phyloP scores from a whole-genome alignment of 352 stramenopile species.

The Stramenopiles sp. region DNA sequence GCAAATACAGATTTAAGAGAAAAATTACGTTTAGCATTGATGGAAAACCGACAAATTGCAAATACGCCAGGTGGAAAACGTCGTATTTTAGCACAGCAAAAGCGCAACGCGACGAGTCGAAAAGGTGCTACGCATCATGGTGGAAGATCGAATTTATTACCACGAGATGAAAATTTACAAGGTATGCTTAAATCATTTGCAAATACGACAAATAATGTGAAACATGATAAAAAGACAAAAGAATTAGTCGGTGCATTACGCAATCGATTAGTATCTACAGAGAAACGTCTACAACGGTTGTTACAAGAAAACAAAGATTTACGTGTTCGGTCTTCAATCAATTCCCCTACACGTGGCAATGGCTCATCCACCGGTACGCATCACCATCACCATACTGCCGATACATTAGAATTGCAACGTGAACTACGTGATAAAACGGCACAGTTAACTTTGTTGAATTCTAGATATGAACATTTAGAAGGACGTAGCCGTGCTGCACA shows the following conservation, averaged over 20 bases:
- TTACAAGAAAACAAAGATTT: slow-evolving; percentile 44
- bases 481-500: slow-evolving; percentile 44
- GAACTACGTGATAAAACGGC: slow-evolving; percentile 52
- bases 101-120: too few species aligned
- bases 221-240: too few species aligned
- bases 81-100: too few species aligned
- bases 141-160: too few species aligned
- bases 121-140: too few species aligned
- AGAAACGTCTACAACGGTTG: slow-evolving; percentile 41
- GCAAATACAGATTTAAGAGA: too few species aligned
- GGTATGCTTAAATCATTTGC: too few species aligned
- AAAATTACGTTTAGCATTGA: too few species aligned
- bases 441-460: slow-evolving; percentile 52
- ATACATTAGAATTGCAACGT: slow-evolving; percentile 36
- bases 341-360: slow-evolving; percentile 16
- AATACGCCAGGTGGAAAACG: too few species aligned
- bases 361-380: slow-evolving; percentile 18
- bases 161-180: too few species aligned
- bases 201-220: too few species aligned
- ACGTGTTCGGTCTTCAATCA: slow-evolving; percentile 24
- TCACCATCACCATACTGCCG: slow-evolving; percentile 26
- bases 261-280: slow-evolving; percentile 35
- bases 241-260: slow-evolving; percentile 47
- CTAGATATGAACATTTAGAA: slow-evolving; percentile 62
- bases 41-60: too few species aligned